Evolutionary conservation across 768 basidiomycete species (phyloP).

Genomic region (Coprinopsis strossmayeri): DNA sequence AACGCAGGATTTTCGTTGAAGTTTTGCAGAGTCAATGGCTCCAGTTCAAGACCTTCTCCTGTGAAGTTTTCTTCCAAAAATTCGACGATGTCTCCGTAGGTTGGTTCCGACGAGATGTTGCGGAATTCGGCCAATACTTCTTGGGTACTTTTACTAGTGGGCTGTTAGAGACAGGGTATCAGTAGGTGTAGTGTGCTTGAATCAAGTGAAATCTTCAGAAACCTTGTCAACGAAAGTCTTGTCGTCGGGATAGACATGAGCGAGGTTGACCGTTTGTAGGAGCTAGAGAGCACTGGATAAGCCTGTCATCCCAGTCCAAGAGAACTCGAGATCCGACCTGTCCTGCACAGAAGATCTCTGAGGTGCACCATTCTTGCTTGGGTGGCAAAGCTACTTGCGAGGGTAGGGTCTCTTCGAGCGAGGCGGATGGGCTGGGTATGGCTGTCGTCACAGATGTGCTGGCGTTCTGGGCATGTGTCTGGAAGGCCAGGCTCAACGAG

Average conservation of each 20-base stretch:
- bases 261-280: constrained; percentile 82
- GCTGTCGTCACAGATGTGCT: constrained; percentile 43
- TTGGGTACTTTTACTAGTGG: constrained; percentile 61
- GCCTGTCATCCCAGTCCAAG: constrained; percentile 5
- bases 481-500: constrained; percentile 1
- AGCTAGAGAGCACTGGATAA: constrained; percentile 36
- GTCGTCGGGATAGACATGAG: constrained; percentile 65
- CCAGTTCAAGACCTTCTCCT: constrained; percentile 83
- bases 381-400: constrained; percentile 63
- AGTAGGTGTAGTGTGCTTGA: neutral
- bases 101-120: constrained; percentile 40
- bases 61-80: constrained; percentile 74
- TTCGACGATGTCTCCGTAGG: constrained; percentile 55
- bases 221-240: constrained; percentile 86
- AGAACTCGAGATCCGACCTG: constrained; percentile 38
- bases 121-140: constrained; percentile 66
- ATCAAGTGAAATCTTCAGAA: neutral
- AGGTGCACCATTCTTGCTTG: constrained; percentile 67
- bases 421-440: constrained; percentile 54
- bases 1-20: constrained; percentile 64
- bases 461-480: constrained; percentile 4
- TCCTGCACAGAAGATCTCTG: constrained; percentile 77
- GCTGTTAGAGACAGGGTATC: constrained; percentile 32
- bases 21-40: constrained; percentile 50
- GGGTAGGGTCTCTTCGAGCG: constrained; percentile 48